Base-by-base conservation (phyloP, 169 alveolate genomes). In the Cryptosporidium ryanae region DNA sequence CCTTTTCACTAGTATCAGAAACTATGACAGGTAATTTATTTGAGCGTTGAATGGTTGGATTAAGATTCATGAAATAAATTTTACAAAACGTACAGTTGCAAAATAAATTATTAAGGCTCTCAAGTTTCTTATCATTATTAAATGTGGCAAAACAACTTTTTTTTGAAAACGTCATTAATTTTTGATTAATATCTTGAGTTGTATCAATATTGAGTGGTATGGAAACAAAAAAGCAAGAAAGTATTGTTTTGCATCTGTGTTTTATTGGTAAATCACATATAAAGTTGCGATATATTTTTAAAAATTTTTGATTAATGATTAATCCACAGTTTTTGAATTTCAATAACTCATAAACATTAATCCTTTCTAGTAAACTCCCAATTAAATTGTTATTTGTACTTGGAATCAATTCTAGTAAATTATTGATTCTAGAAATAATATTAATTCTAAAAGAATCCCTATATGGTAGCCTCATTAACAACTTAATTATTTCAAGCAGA, bases 61-160 rank as follows among this genome's bases (percentile, higher is more conserved):
- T 44, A 2, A 25, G 63, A 59, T 29, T 44, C 32, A 34, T 38
- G 6, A 55, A 10, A 15, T 38, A 43, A 76, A 17, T 57, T 57
- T 34, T 55, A 29, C 87, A 76, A 23, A 76, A 17, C n/a, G 23
- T 59, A 25, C 87, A 76, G 17, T 32, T 57, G 23, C 87, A 76
- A 38, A 54, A 76, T 0, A 61, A 48, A 43, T 38, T 57, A 15
- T 31, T 10, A 31, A 70, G 29, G 27, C 29, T 50, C 18, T 18
- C 29, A 15, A 52, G 48, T 15, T 12, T 3, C n/a, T 32, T 67
- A 13, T n/a, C 64, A 0, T 1, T 54, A 54, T 54, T 54, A 21
- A 54, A 12, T 6, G 8, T 1, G 29, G 23, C 6, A 10, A 54
- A 18, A 8, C 64, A 21, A 21, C 8, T 25, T 12, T 54, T 54